These are phyloP conservation scores for Alternaria rosae DNA, from an alignment of 2,329 filamentous ascomycete species.

Conservation along the genomic window DNA sequence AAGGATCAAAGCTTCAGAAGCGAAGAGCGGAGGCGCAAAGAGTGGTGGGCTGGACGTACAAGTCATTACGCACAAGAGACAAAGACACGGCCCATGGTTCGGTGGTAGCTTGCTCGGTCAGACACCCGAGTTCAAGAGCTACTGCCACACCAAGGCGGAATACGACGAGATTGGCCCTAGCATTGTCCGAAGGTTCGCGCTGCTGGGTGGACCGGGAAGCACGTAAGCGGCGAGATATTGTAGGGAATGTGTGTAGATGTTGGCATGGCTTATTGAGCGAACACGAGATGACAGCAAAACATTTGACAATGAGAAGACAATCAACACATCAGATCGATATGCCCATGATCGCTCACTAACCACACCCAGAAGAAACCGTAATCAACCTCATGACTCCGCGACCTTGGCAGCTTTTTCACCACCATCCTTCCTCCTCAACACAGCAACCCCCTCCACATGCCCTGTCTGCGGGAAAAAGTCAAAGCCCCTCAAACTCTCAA, in stretches of 20 bases:
- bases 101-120: conserved; percentile 95
- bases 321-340: neutral
- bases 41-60: conserved; percentile 95
- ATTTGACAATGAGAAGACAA: conserved; percentile 18
- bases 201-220: conserved; percentile 89
- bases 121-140: conserved; percentile 97
- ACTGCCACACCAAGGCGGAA: conserved; percentile 79
- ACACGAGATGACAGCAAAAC: conserved; percentile 25
- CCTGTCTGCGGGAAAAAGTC: conserved; percentile 95
- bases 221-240: conserved; percentile 57
- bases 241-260: conserved; percentile 5
- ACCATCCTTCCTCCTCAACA: conserved; percentile 56
- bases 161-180: conserved; percentile 97
- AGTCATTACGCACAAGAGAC: conserved; percentile 96
- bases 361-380: neutral
- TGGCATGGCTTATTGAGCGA: conserved; percentile 20
- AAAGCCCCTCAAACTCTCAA: conserved; percentile 91
- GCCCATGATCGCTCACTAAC: neutral
- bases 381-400: neutral
- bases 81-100: conserved; percentile 98
- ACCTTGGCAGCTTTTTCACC: neutral
- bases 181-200: conserved; percentile 92
- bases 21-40: conserved; percentile 87
- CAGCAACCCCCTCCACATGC: conserved; percentile 71
- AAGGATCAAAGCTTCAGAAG: conserved; percentile 90